Conservation (phyloP, 208 protist genomes). For the Crithidia bombi region DNA sequence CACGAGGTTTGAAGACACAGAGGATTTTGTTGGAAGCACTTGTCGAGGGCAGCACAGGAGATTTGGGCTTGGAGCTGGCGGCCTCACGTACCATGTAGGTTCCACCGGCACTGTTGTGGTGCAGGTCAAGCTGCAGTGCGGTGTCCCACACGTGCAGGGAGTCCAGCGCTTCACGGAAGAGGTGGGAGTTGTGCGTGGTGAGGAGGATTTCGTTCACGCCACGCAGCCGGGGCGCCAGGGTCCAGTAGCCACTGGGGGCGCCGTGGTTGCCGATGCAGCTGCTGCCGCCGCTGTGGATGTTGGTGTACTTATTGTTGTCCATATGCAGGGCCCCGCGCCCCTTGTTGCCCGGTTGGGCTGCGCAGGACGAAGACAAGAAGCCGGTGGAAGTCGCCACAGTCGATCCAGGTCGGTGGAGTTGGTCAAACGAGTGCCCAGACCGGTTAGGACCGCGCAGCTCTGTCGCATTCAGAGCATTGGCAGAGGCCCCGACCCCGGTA, state of each 20-base stretch:
- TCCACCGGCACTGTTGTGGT: constrained; percentile 62
- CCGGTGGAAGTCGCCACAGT: constrained; percentile 4
- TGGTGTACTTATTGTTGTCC: neutral
- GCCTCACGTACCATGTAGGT: constrained; percentile 63
- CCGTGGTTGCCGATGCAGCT: neutral
- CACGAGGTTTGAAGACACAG: constrained; percentile 71
- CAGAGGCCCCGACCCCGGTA: neutral
- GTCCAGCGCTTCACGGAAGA: constrained; percentile 17
- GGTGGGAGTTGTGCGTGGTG: neutral
- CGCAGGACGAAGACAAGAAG: neutral
- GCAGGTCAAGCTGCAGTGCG: constrained; percentile 37
- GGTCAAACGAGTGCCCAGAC: neutral
- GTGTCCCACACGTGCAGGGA: constrained; percentile 26
- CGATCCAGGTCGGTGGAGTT: neutral
- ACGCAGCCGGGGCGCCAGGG: constrained; percentile 31
- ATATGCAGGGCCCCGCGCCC: neutral
- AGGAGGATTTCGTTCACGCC: constrained; percentile 45
- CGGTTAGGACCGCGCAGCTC: neutral
- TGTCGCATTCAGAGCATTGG: neutral
- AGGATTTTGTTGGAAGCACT: constrained; percentile 14
- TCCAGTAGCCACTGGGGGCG: constrained; percentile 11
- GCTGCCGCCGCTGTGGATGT: neutral
- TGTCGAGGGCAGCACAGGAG: neutral
- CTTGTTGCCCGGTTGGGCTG: neutral
- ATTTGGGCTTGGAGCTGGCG: neutral